Evolutionary conservation across 257 asterid species (phyloP), one percentile per base, ranked within the genome.

Genomic region (Henckelia pumila): DNA sequence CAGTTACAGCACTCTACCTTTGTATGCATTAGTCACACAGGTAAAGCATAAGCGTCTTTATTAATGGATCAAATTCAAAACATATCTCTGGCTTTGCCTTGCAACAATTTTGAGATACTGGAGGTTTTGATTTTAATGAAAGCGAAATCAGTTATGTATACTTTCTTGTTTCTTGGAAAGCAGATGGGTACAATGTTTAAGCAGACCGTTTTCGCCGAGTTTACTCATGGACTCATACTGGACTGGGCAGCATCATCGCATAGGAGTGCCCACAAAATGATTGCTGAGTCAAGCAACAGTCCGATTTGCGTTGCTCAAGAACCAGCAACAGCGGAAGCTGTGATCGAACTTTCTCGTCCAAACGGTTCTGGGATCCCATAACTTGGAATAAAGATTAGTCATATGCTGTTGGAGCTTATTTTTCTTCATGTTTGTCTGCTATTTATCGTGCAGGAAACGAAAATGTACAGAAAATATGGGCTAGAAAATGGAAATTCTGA

Each of bases 1-100:
- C 80, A 80, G 88, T 68, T 85, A 85, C 71, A 85, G 88, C 79
- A 85, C 86, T 6, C 58, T 85, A 59, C 88, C 91, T 20, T 68
- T 85, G 47, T 85, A 85, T 82, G 86, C 88, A 9, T 70, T 82
- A 0, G 91, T 85, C 21, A 74, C 91, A 21, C 91, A 82, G 91
- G 91, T 82, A 78, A 68, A 33, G 9, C 44, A 9, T 3, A 8
- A 8, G 44, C 14, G 8, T 8, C 13, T 33, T 33, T 37, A 0
- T 37, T 37, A 37, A 33, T 33, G 0, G 11, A 33, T 35, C 44
- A 35, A 35, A 35, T 8, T 35, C 44, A 35, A 35, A 35, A 40
- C 50, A 11, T 40, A 40, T 5, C 1, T 40, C 50, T 40, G 7
- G 53, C 53, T 14, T 14, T 19, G 20, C 20, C 53, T 14, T 0